These are phyloP conservation scores for Dothideomycetes sp. DNA, from an alignment of 2,329 filamentous ascomycete genomes.

Conservation along the genomic window DNA sequence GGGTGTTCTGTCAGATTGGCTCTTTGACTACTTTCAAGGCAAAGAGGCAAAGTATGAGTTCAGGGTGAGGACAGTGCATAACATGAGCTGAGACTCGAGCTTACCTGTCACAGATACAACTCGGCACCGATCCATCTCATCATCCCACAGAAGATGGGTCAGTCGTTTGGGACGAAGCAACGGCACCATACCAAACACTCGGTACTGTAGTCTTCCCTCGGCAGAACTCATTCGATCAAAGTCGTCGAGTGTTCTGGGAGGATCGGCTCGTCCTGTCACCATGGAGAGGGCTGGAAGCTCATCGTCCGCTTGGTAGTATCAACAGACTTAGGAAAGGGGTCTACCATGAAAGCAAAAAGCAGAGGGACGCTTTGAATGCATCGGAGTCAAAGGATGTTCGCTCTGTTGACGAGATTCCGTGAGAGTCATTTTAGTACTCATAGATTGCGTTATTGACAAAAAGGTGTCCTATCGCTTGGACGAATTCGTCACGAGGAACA, in stretches of 20 bases:
- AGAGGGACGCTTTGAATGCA: slow-evolving; percentile 17
- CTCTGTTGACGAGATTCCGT: slow-evolving; percentile 17
- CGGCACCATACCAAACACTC: slow-evolving; percentile 20
- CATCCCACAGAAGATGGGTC: slow-evolving; percentile 21
- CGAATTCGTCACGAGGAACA: no score
- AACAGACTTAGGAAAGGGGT: slow-evolving; percentile 19
- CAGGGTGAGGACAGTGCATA: slow-evolving; percentile 10
- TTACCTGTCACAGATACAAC: no score
- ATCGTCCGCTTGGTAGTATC: slow-evolving; percentile 18
- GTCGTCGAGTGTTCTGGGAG: slow-evolving; percentile 19
- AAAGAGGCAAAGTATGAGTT: slow-evolving; percentile 20
- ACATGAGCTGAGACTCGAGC: neutral
- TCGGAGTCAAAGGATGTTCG: slow-evolving; percentile 9
- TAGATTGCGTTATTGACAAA: no score
- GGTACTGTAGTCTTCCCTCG: slow-evolving; percentile 17
- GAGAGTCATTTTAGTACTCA: no score
- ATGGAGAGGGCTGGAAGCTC: slow-evolving; percentile 18
- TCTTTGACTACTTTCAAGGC: slow-evolving; percentile 15
- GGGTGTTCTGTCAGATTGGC: slow-evolving; percentile 18
- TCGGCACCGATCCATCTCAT: slow-evolving; percentile 18
- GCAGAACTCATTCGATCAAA: slow-evolving; percentile 16
- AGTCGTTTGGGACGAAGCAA: slow-evolving; percentile 21
- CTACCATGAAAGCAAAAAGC: slow-evolving; percentile 19
- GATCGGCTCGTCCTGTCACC: slow-evolving; percentile 19
- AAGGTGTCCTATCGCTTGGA: no score